Percentiles rank a stretch among this genome's conserved stretches.
phyloP scores from a whole-genome alignment of 345 rosid species.

The Dipteronia sinensis region DNA sequence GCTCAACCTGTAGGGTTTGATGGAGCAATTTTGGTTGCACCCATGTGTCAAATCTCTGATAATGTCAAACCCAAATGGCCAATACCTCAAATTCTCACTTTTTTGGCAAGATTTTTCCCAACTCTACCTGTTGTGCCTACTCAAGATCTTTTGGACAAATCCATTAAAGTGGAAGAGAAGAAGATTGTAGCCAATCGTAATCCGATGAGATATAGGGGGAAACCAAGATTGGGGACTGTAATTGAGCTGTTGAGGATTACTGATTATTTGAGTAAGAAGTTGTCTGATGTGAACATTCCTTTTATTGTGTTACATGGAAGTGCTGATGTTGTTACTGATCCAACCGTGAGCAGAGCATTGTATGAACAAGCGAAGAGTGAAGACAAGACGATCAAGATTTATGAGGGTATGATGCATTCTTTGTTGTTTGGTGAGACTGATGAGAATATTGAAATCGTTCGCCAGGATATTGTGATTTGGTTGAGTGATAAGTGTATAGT shows the following conservation, averaged over 20 bases:
- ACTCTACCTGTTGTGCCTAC: constrained; percentile 79
- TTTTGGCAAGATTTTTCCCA: constrained; percentile 67
- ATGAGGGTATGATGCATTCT: constrained; percentile 87
- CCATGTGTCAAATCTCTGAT: constrained; percentile 87
- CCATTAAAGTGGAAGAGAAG: constrained; percentile 68
- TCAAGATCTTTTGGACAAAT: constrained; percentile 56
- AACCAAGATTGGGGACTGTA: constrained; percentile 84
- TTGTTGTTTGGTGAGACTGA: constrained; percentile 86
- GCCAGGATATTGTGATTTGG: constrained; percentile 64
- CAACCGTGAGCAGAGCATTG: constrained; percentile 63
- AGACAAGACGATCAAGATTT: constrained; percentile 70
- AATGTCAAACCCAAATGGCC: constrained; percentile 80
- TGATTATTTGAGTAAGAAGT: constrained; percentile 45
- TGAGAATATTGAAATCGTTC: constrained; percentile 66
- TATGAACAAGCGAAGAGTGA: constrained; percentile 51
- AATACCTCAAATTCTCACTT: constrained; percentile 50
- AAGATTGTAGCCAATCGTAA: constrained; percentile 53
- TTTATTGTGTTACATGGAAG: constrained; percentile 74
- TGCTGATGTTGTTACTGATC: constrained; percentile 79
- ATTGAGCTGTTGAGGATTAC: constrained; percentile 72
- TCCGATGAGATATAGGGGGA: constrained; percentile 68
- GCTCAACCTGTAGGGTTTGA: constrained; percentile 53
- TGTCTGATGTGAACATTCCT: constrained; percentile 58
- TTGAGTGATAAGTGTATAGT: constrained; percentile 54
- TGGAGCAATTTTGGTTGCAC: constrained; percentile 77